Evolutionary conservation across 306 rosid genomes (phyloP), one percentile per base, ranked within the genome.

Genomic region (Pueraria montana): DNA sequence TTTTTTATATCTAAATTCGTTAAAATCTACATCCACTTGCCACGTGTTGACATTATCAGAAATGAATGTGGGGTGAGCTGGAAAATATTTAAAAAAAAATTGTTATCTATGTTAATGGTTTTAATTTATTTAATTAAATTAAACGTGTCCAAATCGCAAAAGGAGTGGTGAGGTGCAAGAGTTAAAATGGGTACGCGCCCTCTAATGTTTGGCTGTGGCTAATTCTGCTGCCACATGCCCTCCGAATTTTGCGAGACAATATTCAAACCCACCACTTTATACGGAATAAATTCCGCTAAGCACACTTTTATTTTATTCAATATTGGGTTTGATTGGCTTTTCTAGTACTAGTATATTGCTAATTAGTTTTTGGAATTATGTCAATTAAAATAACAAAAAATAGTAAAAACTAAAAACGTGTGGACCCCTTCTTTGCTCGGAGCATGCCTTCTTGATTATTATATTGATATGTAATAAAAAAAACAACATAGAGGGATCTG

Each of bases 241-340:
- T 58, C 74, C 78, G 49, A 78, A 72, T 86, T 80, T 77, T 34
- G 24, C 81, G 74, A 78, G 83, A 86, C 86, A 82, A 55, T 43
- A 64, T 72, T 82, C 84, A 82, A 86, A 75, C 84, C 83, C 82
- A 77, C 86, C 86, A 77, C 83, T 58, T 1, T 38, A 81, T 86
- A 77, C 88, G 86, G 91, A 88, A 81, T 77, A 82, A 86, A 81
- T 83, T 79, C 86, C 88, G 86, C 81, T 80, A 14, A 72, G 55
- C 65, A 52, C 83, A 69, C 71, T 85, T 85, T 72, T 81, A 58
- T 81, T 76, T 81, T 68, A 80, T 74, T 75, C 67, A 63, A 18
- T 62, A 0, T 6, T n/a, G 8, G 53, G 6, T 78, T 61, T 77
- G 12, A 69, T 77, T 83, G 45, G 23, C 6, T 17, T 73, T 62